A percentile compares a stretch with the other conserved stretches of the same genome.
Evolutionary conservation across 345 rosid genomes (phyloP).

Genomic region (Acer campestre): DNA sequence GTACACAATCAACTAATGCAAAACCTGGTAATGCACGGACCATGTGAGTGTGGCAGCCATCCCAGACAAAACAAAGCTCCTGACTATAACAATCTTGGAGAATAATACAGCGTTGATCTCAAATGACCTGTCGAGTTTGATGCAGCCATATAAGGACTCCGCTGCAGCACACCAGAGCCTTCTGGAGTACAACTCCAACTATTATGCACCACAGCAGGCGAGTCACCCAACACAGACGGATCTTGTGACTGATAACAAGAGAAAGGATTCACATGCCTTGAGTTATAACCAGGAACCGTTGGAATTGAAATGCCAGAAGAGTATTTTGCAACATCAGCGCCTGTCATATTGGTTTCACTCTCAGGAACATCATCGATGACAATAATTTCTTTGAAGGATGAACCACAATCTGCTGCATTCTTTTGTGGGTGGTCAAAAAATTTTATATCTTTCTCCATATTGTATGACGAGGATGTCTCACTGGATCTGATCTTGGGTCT

Average conservation of each 20-base stretch:
- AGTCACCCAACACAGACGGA: constrained; percentile 24
- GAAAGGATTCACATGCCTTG: constrained; percentile 26
- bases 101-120: constrained; percentile 39
- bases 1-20: constrained; percentile 1
- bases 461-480: constrained; percentile 10
- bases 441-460: constrained; percentile 19
- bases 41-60: constrained; percentile 16
- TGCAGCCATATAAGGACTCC: constrained; percentile 33
- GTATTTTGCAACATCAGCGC: constrained; percentile 22
- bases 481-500: constrained; percentile 29
- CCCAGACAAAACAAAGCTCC: constrained; percentile 9
- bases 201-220: constrained; percentile 14
- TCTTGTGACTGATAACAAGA: constrained; percentile 42
- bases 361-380: constrained; percentile 56
- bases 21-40: constrained; percentile 13
- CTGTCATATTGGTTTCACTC: constrained; percentile 25
- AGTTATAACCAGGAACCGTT: constrained; percentile 23
- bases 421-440: constrained; percentile 19
- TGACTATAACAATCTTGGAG: constrained; percentile 45
- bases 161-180: constrained; percentile 37
- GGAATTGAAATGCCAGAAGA: constrained; percentile 33
- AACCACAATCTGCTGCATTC: constrained; percentile 30
- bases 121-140: constrained; percentile 38
- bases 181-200: constrained; percentile 46
- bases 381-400: constrained; percentile 44